phyloP scores from a whole-genome alignment of 1,284 basidiomycete genomes.

The Chondrostereum purpureum region DNA sequence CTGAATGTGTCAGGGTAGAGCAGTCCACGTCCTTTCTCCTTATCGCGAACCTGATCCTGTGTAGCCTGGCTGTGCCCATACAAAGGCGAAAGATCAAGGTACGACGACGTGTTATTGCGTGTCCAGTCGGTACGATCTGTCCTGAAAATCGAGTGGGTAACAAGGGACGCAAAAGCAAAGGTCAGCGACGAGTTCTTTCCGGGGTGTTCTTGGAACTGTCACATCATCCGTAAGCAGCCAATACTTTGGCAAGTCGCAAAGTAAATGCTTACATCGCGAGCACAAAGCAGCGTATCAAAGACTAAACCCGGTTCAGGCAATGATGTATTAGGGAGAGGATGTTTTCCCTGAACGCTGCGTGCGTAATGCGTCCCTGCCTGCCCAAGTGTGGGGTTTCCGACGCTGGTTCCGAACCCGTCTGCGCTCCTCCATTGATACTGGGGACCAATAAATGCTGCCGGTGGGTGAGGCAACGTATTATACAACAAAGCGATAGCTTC shows the following conservation, averaged over 20 bases:
- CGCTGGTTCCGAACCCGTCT: slow-evolving; percentile 73
- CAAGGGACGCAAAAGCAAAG: slow-evolving; percentile 77
- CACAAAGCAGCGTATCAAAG: slow-evolving; percentile 53
- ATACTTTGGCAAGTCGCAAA: not conserved
- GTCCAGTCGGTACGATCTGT: slow-evolving; percentile 57
- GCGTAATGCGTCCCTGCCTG: slow-evolving; percentile 71
- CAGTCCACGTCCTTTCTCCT: slow-evolving; percentile 57
- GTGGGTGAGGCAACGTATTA: slow-evolving; percentile 72
- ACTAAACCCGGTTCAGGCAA: slow-evolving; percentile 74
- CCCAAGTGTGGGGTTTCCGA: slow-evolving; percentile 63
- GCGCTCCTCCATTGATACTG: slow-evolving; percentile 61
- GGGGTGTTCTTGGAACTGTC: slow-evolving; percentile 68
- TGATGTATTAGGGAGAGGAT: slow-evolving; percentile 56
- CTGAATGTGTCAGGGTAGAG: slow-evolving; percentile 70
- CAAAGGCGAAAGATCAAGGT: slow-evolving; percentile 77
- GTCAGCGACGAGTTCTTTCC: slow-evolving; percentile 72
- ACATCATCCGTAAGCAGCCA: slow-evolving; percentile 13
- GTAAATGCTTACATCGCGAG: not conserved
- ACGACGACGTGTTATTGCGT: slow-evolving; percentile 83
- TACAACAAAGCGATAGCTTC: slow-evolving; percentile 33
- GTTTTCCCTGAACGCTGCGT: slow-evolving; percentile 66
- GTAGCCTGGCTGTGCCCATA: slow-evolving; percentile 64
- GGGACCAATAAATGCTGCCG: slow-evolving; percentile 57
- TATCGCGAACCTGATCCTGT: slow-evolving; percentile 53
- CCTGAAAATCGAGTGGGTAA: slow-evolving; percentile 78